These are phyloP conservation scores for Talaromyces liani DNA, from an alignment of 495 filamentous ascomycete species.

Conservation along the genomic window DNA sequence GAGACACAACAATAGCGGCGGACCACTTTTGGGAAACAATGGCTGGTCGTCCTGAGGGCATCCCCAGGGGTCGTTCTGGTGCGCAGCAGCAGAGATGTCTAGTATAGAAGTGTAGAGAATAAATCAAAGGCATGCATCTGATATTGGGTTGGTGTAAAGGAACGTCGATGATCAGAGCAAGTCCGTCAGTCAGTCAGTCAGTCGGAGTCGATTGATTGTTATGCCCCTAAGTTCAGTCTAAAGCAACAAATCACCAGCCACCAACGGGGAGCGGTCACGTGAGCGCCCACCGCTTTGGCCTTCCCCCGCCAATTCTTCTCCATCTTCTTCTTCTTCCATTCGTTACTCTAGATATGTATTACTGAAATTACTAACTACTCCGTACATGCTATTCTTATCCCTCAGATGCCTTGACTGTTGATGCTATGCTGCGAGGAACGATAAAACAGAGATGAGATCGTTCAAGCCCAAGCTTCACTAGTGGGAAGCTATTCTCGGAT, in stretches of 20 bases:
- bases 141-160: neutral
- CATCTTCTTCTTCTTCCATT: neutral
- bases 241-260: neutral
- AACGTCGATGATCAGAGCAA: neutral
- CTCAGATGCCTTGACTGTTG: neutral
- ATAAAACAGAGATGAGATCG: neutral
- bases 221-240: neutral
- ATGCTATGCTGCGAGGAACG: neutral
- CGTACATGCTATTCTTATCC: neutral
- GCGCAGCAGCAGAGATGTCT: neutral
- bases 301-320: neutral
- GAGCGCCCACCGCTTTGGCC: neutral
- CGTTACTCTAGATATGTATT: neutral
- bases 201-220: neutral
- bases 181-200: neutral
- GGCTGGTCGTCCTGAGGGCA: neutral
- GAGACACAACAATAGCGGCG: constrained; percentile 3
- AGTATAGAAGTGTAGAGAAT: neutral
- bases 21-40: neutral
- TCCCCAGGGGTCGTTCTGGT: neutral
- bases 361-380: neutral
- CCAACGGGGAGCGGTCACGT: neutral
- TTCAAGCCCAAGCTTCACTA: neutral
- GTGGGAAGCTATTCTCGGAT: neutral
- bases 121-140: neutral